Conservation (phyloP, 73 alveolate species). For the Paramecium biaurelia region DNA sequence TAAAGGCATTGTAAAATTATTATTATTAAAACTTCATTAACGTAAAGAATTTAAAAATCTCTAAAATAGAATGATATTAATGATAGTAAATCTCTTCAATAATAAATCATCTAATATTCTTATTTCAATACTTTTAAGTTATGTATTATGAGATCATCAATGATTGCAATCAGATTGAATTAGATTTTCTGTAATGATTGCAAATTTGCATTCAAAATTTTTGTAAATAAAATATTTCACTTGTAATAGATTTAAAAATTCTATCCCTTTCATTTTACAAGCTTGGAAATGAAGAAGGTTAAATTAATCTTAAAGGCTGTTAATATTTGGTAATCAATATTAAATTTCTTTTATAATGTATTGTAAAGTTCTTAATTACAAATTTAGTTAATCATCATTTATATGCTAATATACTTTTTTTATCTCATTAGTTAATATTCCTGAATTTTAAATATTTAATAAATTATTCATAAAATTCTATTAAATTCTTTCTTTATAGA, state of each 20-base stretch:
- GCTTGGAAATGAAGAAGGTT: neutral
- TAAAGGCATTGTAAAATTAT: too few relatives aligned
- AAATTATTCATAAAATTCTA: neutral
- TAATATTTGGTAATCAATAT: neutral
- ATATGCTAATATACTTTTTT: neutral
- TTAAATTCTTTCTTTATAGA: neutral
- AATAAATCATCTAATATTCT: too few relatives aligned
- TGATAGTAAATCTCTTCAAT: too few relatives aligned
- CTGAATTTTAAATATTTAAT: too few relatives aligned
- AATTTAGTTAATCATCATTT: neutral
- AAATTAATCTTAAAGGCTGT: neutral
- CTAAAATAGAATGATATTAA: too few relatives aligned
- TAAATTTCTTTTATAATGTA: neutral
- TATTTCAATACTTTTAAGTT: too few relatives aligned
- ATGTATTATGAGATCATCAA: too few relatives aligned
- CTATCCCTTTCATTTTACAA: neutral
- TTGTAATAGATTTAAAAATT: neutral
- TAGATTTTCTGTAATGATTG: too few relatives aligned
- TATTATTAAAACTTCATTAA: too few relatives aligned
- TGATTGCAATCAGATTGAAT: too few relatives aligned
- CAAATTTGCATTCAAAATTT: too few relatives aligned
- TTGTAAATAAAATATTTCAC: neutral
- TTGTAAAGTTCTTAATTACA: neutral
- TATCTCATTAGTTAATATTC: neutral
- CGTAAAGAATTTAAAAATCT: too few relatives aligned